Conservation (phyloP, 2,329 filamentous ascomycete genomes). For the Fusarium sp. region DNA sequence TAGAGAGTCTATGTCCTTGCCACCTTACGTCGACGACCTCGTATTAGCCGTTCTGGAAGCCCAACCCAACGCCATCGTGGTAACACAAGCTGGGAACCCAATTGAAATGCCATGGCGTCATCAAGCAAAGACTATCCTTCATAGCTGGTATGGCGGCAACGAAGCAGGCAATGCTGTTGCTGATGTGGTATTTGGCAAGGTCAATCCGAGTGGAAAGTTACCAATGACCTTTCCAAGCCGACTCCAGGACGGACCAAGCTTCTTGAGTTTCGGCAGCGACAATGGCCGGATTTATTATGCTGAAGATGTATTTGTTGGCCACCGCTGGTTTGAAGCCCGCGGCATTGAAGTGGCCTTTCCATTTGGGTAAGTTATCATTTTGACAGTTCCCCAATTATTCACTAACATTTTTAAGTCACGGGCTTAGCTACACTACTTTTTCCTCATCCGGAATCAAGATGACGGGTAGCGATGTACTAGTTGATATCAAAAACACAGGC, state of each 20-base stretch:
- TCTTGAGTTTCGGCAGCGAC: conserved; percentile 26
- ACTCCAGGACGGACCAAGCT: conserved; percentile 22
- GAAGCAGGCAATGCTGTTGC: conserved; percentile 31
- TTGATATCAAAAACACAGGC: conserved; percentile 17
- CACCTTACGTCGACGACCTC: conserved; percentile 25
- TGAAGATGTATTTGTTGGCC: conserved; percentile 32
- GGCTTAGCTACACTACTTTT: conserved; percentile 30
- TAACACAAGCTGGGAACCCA: conserved; percentile 33
- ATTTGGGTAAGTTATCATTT: conserved; percentile 10
- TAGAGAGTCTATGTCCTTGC: conserved; percentile 26
- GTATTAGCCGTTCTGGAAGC: conserved; percentile 18
- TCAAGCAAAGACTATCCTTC: conserved; percentile 17
- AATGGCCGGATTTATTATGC: conserved; percentile 26
- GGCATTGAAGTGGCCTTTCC: conserved; percentile 23
- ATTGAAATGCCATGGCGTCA: conserved; percentile 33
- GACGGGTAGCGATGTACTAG: not conserved
- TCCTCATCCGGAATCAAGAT: not conserved
- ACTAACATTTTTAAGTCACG: conserved; percentile 12
- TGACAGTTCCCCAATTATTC: accelerated
- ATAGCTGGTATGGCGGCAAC: conserved; percentile 36
- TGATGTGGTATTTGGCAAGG: conserved; percentile 26
- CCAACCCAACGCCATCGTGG: conserved; percentile 18
- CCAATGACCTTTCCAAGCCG: conserved; percentile 18
- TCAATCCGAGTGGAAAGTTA: conserved; percentile 30
- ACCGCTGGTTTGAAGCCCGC: conserved; percentile 29